Evolutionary conservation across 2,329 filamentous ascomycete species (phyloP).

Genomic region (Penicillium sp.): DNA sequence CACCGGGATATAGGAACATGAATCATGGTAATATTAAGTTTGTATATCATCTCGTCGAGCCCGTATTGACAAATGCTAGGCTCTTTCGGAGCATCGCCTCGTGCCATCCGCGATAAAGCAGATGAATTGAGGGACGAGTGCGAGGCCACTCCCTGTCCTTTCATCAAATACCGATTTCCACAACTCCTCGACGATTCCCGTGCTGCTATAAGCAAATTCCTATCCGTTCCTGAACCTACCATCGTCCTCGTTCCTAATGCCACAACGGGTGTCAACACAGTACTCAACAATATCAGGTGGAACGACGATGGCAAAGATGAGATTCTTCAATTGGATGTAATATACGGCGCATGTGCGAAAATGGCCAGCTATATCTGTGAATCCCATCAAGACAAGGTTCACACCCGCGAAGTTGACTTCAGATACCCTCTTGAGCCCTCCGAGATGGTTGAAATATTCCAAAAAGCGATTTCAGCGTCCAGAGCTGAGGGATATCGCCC

Average conservation of each 20-base stretch:
- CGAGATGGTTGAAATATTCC: conserved; percentile 51
- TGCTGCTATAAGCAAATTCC: conserved; percentile 60
- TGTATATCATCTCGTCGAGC: background rate
- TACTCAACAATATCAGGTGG: conserved; percentile 71
- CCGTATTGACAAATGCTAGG: conserved; percentile 28
- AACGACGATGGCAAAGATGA: conserved; percentile 61
- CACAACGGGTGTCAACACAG: conserved; percentile 65
- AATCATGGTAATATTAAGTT: conserved; percentile 63
- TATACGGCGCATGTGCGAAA: conserved; percentile 73
- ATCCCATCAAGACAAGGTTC: conserved; percentile 48
- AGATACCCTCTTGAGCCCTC: conserved; percentile 68
- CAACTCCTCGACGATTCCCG: conserved; percentile 63
- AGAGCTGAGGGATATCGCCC: conserved; percentile 11
- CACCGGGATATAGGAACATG: conserved; percentile 63
- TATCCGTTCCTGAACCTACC: conserved; percentile 64
- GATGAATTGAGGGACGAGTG: conserved; percentile 41
- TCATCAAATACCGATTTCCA: conserved; percentile 68
- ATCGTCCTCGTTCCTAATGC: conserved; percentile 76
- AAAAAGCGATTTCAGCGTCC: conserved; percentile 7
- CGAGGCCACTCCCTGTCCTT: conserved; percentile 69
- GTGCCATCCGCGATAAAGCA: conserved; percentile 55
- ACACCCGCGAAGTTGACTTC: conserved; percentile 49
- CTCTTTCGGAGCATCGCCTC: conserved; percentile 53
- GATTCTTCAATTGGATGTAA: conserved; percentile 62
- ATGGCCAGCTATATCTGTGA: conserved; percentile 69